phyloP scores from a whole-genome alignment of 202 grass and related monocot species.

The Hordeum pubiflorum region DNA sequence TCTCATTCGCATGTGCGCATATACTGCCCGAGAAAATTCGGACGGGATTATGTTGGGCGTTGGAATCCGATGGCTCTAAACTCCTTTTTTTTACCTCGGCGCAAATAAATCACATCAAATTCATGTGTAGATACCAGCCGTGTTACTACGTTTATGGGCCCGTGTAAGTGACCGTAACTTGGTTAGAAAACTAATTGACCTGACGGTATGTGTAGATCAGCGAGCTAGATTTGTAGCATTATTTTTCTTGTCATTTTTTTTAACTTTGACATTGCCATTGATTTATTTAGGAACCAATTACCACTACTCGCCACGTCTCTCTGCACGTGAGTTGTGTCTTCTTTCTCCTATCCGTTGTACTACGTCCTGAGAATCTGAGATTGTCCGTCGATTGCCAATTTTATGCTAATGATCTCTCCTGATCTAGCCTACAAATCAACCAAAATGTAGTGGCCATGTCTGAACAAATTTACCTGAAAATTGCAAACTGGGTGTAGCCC shows the following conservation, averaged over 20 bases:
- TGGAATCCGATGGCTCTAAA: not conserved
- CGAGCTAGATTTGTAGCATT: not conserved
- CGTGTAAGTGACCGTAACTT: not conserved
- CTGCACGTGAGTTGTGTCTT: not conserved
- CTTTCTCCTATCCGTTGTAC: not conserved
- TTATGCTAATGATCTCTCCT: not conserved
- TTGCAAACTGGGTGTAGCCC: too few species aligned
- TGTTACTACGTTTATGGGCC: not conserved
- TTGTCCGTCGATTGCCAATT: not conserved
- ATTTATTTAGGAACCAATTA: not conserved
- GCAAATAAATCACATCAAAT: not conserved
- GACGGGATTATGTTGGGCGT: not conserved
- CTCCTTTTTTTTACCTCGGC: not conserved
- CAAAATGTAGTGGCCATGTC: not conserved
- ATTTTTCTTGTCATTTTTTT: not conserved
- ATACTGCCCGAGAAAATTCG: not conserved
- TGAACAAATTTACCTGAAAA: not conserved
- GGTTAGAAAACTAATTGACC: not conserved
- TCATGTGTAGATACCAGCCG: not conserved
- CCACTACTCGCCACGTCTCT: not conserved
- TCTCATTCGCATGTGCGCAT: not conserved
- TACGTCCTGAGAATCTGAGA: not conserved
- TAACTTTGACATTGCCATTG: not conserved
- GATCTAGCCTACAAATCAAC: not conserved
- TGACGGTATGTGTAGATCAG: not conserved